Conservation (phyloP, 2,329 filamentous ascomycete species). For the Dendryphion nanum region DNA sequence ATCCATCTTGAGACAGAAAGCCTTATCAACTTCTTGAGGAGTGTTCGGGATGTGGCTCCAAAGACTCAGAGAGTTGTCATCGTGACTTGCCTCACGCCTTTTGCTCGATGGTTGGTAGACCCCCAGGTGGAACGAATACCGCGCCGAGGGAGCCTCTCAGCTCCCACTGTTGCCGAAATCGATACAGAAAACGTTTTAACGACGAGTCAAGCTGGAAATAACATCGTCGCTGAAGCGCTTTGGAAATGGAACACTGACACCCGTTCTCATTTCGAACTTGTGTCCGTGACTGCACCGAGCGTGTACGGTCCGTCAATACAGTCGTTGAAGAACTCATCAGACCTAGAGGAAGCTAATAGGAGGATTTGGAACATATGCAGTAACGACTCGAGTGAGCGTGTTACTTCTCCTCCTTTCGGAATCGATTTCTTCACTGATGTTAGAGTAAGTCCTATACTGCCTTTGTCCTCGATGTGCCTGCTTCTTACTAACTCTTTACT, state of each 20-base stretch:
- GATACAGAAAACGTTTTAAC: slow-evolving; percentile 25
- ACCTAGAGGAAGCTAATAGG: slow-evolving; percentile 24
- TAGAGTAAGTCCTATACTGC: slow-evolving; percentile 19
- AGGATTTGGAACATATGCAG: slow-evolving; percentile 27
- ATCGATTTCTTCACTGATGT: slow-evolving; percentile 26
- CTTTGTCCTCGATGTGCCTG: not conserved
- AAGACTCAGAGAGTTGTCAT: slow-evolving; percentile 23
- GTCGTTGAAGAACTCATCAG: slow-evolving; percentile 19
- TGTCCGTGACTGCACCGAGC: slow-evolving; percentile 21
- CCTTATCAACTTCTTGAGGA: slow-evolving; percentile 18
- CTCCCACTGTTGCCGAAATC: slow-evolving; percentile 10
- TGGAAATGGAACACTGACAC: slow-evolving; percentile 18
- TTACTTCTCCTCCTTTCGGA: slow-evolving; percentile 19
- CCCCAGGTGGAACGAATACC: slow-evolving; percentile 11
- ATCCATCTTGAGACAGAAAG: slow-evolving; percentile 22
- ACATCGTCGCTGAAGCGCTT: slow-evolving; percentile 21
- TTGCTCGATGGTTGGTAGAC: slow-evolving; percentile 25
- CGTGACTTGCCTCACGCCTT: slow-evolving; percentile 20
- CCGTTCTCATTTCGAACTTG: slow-evolving; percentile 20
- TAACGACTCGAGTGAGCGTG: slow-evolving; percentile 13
- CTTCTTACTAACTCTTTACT: not conserved
- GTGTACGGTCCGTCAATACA: slow-evolving; percentile 24
- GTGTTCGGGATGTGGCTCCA: slow-evolving; percentile 13
- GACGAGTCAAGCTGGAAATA: slow-evolving; percentile 24
- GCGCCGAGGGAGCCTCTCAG: slow-evolving; percentile 5